Base-by-base conservation (phyloP, 2,329 filamentous ascomycete genomes). In the Alternaria metachromatica region DNA sequence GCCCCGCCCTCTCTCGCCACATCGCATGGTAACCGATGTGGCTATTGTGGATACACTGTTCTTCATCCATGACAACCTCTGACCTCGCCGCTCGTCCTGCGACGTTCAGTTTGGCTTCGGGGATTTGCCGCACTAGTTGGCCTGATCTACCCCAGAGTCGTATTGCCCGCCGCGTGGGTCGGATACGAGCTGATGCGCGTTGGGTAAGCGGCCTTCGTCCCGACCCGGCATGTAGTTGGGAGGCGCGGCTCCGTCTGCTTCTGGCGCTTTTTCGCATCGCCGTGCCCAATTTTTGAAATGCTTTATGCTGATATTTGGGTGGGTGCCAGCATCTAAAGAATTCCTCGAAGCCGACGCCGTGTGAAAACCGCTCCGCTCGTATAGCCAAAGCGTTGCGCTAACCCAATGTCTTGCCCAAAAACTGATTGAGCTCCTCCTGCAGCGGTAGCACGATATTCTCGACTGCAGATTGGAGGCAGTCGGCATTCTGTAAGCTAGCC, bases 381-480 rank as follows among this genome's bases (percentile, higher is more conserved):
- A 41, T n/a, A n/a, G 48, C 18, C 6, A 18, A 13, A 23, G 9
- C 48, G 11, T 3, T 15, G 28, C 11, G 10, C 20, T 53, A 78
- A 5, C 64, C 50, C 5, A 58, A 58, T 18, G 65, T 60, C 62
- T 75, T 79, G 13, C 78, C 78, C 11, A 80, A 58, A 48, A 80
- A 80, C 45, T 79, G 78, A 41, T 68, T 65, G 8, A 80, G 62
- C 58, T 80, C 78, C 28, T 80, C 77, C 46, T 80, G 78, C 41
- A 80, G 56, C 5, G 78, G 78, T 46, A 80, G 54, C 11, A 80
- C 74, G 28, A 80, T 80, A 26, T 76, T 71, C 58, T 80, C 77
- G 0, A 79, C 76, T 3, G 78, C 77, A 28, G 78, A 73, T 58
- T 80, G 77, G 4, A 80, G 64, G 33, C 79, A 80, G 3, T 76